Conservation (phyloP, 352 stramenopile genomes). For the Phytophthora melonis region DNA sequence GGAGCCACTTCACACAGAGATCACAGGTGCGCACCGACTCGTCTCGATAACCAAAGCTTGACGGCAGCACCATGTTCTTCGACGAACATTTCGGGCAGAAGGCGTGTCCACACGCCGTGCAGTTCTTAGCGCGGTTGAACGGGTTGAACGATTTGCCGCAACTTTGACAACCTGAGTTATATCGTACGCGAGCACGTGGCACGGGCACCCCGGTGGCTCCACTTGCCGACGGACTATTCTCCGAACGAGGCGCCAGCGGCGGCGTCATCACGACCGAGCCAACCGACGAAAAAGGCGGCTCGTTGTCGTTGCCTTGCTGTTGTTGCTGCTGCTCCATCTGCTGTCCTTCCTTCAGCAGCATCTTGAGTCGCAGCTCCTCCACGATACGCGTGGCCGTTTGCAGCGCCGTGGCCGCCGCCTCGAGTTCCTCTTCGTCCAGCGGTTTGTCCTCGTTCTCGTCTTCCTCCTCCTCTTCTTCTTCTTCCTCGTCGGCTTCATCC, state of each 20-base stretch:
- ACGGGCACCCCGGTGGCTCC: conserved; percentile 49
- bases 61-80: conserved; percentile 61
- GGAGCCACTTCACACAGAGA: conserved; percentile 68
- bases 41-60: conserved; percentile 64
- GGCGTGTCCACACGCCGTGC: conserved; percentile 61
- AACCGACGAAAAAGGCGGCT: conserved; percentile 18
- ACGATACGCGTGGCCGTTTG: conserved; percentile 64
- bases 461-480: conserved; percentile 48
- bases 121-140: conserved; percentile 75
- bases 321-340: conserved; percentile 50
- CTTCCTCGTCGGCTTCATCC: conserved; percentile 49
- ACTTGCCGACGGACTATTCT: conserved; percentile 1
- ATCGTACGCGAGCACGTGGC: conserved; percentile 44
- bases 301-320: conserved; percentile 26
- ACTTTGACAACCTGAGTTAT: conserved; percentile 50
- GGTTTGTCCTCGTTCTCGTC: conserved; percentile 40
- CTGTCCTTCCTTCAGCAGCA: conserved; percentile 56
- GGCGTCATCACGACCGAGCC: conserved; percentile 12
- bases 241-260: conserved; percentile 12
- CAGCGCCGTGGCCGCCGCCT: conserved; percentile 59
- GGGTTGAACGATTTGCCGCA: conserved; percentile 76
- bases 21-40: conserved; percentile 67
- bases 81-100: conserved; percentile 77
- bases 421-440: conserved; percentile 52
- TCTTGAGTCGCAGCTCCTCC: conserved; percentile 63